These are phyloP conservation scores for Nyssa sinensis DNA, from an alignment of 148 eudicot species.

Conservation along the genomic window DNA sequence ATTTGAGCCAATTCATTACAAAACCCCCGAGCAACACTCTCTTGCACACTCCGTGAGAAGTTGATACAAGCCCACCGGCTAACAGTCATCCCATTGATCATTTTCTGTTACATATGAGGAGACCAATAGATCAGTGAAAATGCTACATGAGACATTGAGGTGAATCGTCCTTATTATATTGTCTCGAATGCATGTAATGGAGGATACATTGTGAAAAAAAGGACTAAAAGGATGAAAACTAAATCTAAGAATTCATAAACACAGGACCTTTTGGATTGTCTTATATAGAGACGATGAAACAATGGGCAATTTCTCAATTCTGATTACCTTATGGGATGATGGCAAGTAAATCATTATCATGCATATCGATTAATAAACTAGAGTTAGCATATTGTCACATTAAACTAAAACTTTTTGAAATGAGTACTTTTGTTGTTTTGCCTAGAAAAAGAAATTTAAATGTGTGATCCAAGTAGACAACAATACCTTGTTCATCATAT, in stretches of 20 bases:
- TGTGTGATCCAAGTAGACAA: not conserved
- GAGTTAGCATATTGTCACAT: not conserved
- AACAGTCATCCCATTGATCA: slow-evolving; percentile 72
- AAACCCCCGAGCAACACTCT: slow-evolving; percentile 68
- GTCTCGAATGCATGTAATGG: too few species aligned
- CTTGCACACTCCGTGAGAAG: slow-evolving; percentile 72
- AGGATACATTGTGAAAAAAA: not conserved
- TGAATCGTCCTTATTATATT: not conserved
- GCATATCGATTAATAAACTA: not conserved
- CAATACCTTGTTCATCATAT: slow-evolving; percentile 73
- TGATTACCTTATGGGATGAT: not conserved
- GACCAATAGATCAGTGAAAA: not conserved
- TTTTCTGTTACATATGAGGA: slow-evolving; percentile 47
- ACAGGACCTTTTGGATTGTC: too few species aligned
- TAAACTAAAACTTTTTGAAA: not conserved
- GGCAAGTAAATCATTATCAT: not conserved
- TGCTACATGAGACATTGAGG: not conserved
- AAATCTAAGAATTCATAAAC: not conserved
- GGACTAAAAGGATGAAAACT: too few species aligned
- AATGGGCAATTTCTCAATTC: not conserved
- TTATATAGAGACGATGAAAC: not conserved
- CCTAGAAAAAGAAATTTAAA: not conserved
- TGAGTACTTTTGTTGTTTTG: not conserved
- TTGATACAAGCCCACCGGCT: slow-evolving; percentile 76
- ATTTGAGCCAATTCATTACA: slow-evolving; percentile 64